Evolutionary conservation across 257 asterid species (phyloP).

Genomic region (Nicotiana otophora): DNA sequence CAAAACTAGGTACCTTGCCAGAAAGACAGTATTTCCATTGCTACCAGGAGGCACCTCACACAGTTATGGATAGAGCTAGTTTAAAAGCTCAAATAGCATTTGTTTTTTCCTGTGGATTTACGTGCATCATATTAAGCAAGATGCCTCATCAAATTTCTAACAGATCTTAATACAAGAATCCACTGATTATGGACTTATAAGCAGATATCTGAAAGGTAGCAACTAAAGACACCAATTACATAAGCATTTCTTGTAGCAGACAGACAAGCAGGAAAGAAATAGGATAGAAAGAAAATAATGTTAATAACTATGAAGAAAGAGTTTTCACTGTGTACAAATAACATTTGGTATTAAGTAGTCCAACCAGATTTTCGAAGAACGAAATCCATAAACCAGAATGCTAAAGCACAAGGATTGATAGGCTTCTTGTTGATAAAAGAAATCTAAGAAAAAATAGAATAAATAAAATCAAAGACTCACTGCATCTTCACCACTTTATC

Average conservation of each 20-base stretch:
- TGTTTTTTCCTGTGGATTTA: background rate
- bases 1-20: background rate
- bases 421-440: background rate
- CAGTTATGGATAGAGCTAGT: background rate
- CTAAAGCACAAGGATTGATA: background rate
- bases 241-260: background rate
- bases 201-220: background rate
- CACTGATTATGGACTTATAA: background rate
- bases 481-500: slow-evolving; percentile 83
- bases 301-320: background rate
- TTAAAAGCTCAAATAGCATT: background rate
- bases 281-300: background rate
- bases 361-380: background rate
- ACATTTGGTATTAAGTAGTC: background rate
- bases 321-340: background rate
- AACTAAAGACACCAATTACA: background rate
- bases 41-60: background rate
- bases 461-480: slow-evolving; percentile 39
- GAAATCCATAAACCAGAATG: background rate
- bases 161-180: background rate
- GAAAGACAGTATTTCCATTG: background rate
- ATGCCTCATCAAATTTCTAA: background rate
- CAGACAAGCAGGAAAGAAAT: background rate
- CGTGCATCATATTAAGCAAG: background rate
- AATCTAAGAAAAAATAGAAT: background rate